Evolutionary conservation across 768 basidiomycete species (phyloP), one percentile per base, ranked within the genome.

Genomic region (Tephrocybe sp.): DNA sequence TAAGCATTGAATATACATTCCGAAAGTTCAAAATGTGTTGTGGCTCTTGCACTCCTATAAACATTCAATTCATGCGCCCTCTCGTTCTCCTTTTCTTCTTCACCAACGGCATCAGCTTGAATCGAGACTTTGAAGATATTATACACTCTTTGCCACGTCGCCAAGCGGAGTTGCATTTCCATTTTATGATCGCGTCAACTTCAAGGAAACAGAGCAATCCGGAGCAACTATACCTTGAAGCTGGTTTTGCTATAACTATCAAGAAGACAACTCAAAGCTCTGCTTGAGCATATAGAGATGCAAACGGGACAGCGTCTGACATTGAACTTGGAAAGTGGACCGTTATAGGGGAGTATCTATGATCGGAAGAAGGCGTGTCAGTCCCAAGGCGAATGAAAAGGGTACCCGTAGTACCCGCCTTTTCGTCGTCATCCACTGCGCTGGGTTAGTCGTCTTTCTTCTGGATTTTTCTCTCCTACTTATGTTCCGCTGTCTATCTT

Each of bases 361-460:
- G 50, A 55, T 51, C 50, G 42, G 54, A 24, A 38, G 45, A 36
- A 46, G 47, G 39, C 43, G 40, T 42, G 56, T 54, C 56, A 57
- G 31, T 42, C 55, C n/a, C 30, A 38, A 49, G 49, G 55, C 49
- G 53, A 60, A 57, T 53, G 50, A 60, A 58, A 61, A 39, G 38
- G 47, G 61, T 71, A 74, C n/a, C 70, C 71, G 58, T 60, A 66
- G 66, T 61, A 61, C n/a, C n/a, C n/a, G n/a, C 64, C 66, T 69
- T 71, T 73, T 70, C 71, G 60, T 61, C 58, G 54, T 55, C 57
- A 62, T 66, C 72, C 70, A 64, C 64, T 69, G 65, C 62, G 53
- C 65, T 70, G 70, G 70, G 68, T 73, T 64, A 59, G 62, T 66
- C 61, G 56, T 60, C 59, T 61, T 64, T 61, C 57, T 65, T 62